Evolutionary conservation across 352 stramenopile genomes (phyloP).

Genomic region (Phytopythium helicoides): DNA sequence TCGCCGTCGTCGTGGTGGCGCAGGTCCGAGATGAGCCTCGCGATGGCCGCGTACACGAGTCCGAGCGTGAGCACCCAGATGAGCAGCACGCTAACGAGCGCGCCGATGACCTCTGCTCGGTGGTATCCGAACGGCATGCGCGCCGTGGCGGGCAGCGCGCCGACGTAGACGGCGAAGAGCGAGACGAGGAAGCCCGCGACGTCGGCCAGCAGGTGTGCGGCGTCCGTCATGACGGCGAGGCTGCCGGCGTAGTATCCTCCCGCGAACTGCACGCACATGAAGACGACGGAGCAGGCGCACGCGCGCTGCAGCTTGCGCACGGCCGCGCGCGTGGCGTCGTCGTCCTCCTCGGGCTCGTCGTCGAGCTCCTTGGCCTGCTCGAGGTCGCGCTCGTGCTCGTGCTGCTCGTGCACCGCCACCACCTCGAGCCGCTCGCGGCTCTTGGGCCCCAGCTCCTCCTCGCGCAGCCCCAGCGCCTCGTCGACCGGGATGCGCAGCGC

Average conservation of each 20-base stretch:
- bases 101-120: conserved; percentile 95
- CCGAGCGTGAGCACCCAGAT: conserved; percentile 94
- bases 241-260: conserved; percentile 93
- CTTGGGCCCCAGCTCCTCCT: conserved; percentile 45
- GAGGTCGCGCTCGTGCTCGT: conserved; percentile 7
- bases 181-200: conserved; percentile 79
- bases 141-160: conserved; percentile 45
- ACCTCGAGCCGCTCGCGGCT: conserved; percentile 27
- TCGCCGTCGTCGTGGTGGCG: conserved; percentile 16
- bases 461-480: conserved; percentile 31
- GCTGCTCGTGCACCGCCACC: conserved; percentile 10
- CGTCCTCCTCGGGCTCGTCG: conserved; percentile 19
- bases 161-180: conserved; percentile 80
- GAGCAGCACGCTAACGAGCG: conserved; percentile 92
- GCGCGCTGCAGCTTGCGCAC: conserved; percentile 72
- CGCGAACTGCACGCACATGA: conserved; percentile 96
- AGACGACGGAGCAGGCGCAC: conserved; percentile 85
- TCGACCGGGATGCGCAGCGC: conserved; percentile 29
- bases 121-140: conserved; percentile 95
- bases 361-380: conserved; percentile 23
- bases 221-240: conserved; percentile 95
- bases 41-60: conserved; percentile 91
- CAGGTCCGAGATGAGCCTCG: conserved; percentile 61
- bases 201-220: conserved; percentile 77
- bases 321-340: conserved; percentile 20